Evolutionary conservation across 331 rosid genomes (phyloP).

Genomic region (Acacia pycnantha): DNA sequence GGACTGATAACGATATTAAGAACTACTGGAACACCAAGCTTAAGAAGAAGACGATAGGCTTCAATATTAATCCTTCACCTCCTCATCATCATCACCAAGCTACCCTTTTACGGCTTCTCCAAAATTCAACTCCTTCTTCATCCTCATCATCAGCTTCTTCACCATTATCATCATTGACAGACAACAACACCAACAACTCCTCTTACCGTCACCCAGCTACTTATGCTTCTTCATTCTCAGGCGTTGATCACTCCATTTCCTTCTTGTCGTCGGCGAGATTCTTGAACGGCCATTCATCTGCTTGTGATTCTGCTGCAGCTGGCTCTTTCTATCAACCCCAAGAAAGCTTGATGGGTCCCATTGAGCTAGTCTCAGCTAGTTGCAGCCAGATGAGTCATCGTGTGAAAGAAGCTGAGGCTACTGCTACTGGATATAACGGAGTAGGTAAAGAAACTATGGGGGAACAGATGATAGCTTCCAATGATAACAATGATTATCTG

Average conservation of each 20-base stretch:
- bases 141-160: slow-evolving; percentile 30
- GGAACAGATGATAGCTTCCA: slow-evolving; percentile 19
- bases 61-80: slow-evolving; percentile 22
- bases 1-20: slow-evolving; percentile 91
- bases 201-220: slow-evolving; percentile 11
- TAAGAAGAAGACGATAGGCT: slow-evolving; percentile 59
- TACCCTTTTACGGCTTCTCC: slow-evolving; percentile 35
- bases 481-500: slow-evolving; percentile 5
- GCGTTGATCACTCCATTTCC: slow-evolving; percentile 40
- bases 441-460: slow-evolving; percentile 18
- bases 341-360: slow-evolving; percentile 40
- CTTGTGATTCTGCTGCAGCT: not conserved
- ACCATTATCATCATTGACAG: slow-evolving; percentile 35
- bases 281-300: slow-evolving; percentile 29
- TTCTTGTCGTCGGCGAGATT: slow-evolving; percentile 33
- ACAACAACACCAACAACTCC: slow-evolving; percentile 18
- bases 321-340: slow-evolving; percentile 39
- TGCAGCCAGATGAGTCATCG: slow-evolving; percentile 37
- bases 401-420: slow-evolving; percentile 31
- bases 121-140: slow-evolving; percentile 39
- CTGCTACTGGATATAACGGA: slow-evolving; percentile 7
- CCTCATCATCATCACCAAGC: slow-evolving; percentile 28
- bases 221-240: slow-evolving; percentile 34
- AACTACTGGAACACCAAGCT: slow-evolving; percentile 94
- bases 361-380: slow-evolving; percentile 46